Base-by-base conservation (phyloP, 2,329 filamentous ascomycete species). In the Nemania sp. region DNA sequence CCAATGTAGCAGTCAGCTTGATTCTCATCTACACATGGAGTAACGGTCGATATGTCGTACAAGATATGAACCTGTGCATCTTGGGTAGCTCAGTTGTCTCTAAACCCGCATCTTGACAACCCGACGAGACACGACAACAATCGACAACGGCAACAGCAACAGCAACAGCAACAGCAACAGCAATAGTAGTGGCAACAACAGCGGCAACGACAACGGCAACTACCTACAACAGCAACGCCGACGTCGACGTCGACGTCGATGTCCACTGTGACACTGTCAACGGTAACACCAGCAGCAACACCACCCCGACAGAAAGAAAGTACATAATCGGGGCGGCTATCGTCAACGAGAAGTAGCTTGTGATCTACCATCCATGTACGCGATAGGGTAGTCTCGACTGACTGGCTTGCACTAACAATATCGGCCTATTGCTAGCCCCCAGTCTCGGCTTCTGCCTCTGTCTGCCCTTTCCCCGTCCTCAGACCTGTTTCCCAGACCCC, bases 341-440 rank as follows among this genome's bases (percentile, higher is more conserved):
- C 39, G 18, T 10, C 39, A 15, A 42, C 39, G 29, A 48, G 45
- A 46, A 46, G 21, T 12, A n/a, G 12, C 17, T 17, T 17, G 48
- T 43, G 46, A 25, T 35, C 42, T 21, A 43, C 25, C 25, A 29
- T 7, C 3, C 25, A 29, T 29, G 25, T 29, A 29, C 25, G 25
- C 7, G 25, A 29, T 29, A 29, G 25, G 25, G 25, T 29, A 29
- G 25, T 7, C 25, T 29, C 7, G 25, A 29, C 25, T 29, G 25
- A 35, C 21, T 12, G 12, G 2, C 17, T 42, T 25, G 37, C 46
- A 50, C 54, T 57, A 52, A 29, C 25, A 29, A 20, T 25, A 13
- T 50, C 46, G 54, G 54, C 17, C 37, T 46, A 50, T 50, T 43
- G 37, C 54, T 37, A 46, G 52, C 25, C 35, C 32, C 18, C 43